Conservation (phyloP, 1,284 basidiomycete genomes). For the Ganoderma sinense region DNA sequence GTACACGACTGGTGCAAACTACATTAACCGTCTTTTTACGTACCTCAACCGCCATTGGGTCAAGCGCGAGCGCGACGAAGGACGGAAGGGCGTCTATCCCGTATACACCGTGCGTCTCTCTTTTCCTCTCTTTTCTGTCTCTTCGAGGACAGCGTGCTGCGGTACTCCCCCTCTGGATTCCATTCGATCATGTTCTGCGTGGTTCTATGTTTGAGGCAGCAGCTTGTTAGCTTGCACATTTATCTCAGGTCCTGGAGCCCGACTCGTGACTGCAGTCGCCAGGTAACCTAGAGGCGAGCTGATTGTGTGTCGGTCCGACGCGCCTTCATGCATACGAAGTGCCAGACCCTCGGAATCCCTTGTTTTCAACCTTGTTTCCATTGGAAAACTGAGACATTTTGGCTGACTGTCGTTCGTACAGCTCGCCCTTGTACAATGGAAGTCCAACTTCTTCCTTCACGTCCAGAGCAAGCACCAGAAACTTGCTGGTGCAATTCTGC, state of each 20-base stretch:
- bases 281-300: background rate
- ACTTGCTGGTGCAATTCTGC: slow-evolving; percentile 88
- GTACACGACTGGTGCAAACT: slow-evolving; percentile 96
- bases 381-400: background rate
- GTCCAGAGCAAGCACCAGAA: slow-evolving; percentile 85
- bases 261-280: background rate
- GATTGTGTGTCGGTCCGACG: background rate
- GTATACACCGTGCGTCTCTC: slow-evolving; percentile 87
- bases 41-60: slow-evolving; percentile 99
- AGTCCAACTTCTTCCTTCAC: slow-evolving; percentile 88
- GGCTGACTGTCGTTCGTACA: slow-evolving; percentile 40
- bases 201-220: background rate
- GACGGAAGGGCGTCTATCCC: slow-evolving; percentile 92
- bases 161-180: background rate
- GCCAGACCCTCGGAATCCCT: background rate
- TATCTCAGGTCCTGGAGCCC: background rate
- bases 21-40: slow-evolving; percentile 94
- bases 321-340: background rate
- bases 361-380: background rate
- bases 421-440: slow-evolving; percentile 98
- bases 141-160: background rate
- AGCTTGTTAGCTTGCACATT: background rate
- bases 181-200: background rate
- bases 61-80: slow-evolving; percentile 97
- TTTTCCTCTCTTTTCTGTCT: background rate